Evolutionary conservation across 2,329 filamentous ascomycete genomes (phyloP).

Genomic region (Hawksworthiomyces lignivorus): DNA sequence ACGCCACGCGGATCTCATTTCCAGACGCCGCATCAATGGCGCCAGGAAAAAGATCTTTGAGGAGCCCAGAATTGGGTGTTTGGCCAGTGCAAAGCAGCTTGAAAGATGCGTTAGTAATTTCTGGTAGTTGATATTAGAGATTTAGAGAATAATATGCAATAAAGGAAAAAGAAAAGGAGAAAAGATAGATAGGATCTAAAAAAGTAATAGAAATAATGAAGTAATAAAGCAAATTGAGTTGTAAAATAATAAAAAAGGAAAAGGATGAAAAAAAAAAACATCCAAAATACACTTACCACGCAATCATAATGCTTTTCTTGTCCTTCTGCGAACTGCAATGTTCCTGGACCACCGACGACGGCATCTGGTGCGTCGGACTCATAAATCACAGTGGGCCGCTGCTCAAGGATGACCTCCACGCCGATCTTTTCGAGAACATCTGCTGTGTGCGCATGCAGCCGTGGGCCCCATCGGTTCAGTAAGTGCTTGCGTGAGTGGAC

Average conservation of each 20-base stretch:
- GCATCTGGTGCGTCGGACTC: constrained; percentile 18
- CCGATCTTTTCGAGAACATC: constrained; percentile 37
- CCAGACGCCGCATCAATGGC: constrained; percentile 36
- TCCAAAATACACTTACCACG: constrained; percentile 16
- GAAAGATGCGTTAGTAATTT: too few relatives aligned
- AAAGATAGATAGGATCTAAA: not conserved
- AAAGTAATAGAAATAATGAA: not conserved
- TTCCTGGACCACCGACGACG: constrained; percentile 26
- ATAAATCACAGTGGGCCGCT: constrained; percentile 35
- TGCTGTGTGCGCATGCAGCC: constrained; percentile 22
- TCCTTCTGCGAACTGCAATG: constrained; percentile 33
- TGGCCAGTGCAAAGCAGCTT: constrained; percentile 55
- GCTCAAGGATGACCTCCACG: constrained; percentile 43
- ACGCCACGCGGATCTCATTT: constrained; percentile 45
- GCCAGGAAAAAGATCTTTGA: constrained; percentile 34
- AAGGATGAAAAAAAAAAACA: not conserved
- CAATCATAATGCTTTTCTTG: constrained; percentile 31
- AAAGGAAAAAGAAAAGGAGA: not conserved
- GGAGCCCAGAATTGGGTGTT: constrained; percentile 43
- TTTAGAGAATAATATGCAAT: too few relatives aligned
- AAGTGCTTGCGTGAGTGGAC: constrained; percentile 48
- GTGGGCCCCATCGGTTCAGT: constrained; percentile 33
- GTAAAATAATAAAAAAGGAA: not conserved
- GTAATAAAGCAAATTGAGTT: not conserved
- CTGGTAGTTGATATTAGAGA: too few relatives aligned